These are phyloP conservation scores for Pyrenochaeta sp. DNA, from an alignment of 2,329 filamentous ascomycete species.

Conservation along the genomic window DNA sequence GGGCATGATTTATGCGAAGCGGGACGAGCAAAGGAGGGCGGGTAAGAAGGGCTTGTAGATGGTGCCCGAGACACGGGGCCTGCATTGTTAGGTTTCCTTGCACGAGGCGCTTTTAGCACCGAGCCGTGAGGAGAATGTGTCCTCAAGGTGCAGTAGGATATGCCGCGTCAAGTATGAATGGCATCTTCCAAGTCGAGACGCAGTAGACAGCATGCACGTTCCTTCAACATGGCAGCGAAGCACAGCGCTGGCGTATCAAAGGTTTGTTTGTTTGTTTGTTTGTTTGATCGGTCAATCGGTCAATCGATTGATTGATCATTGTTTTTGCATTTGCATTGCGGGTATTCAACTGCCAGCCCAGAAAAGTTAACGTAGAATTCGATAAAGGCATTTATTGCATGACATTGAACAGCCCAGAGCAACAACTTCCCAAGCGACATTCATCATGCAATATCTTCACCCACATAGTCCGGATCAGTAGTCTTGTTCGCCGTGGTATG, in stretches of 20 bases:
- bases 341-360: conserved; percentile 20
- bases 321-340: too few species aligned
- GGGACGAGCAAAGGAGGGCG: conserved; percentile 62
- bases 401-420: conserved; percentile 18
- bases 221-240: conserved; percentile 19
- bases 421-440: conserved; percentile 21
- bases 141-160: not conserved
- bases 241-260: conserved; percentile 15
- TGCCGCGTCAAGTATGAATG: not conserved
- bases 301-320: too few species aligned
- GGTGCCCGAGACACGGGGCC: not conserved
- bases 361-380: conserved; percentile 1
- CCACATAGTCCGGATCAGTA: too few species aligned
- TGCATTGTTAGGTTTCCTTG: not conserved
- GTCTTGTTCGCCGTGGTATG: too few species aligned
- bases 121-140: not conserved
- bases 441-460: too few species aligned
- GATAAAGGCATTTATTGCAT: conserved; percentile 4
- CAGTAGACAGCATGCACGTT: conserved; percentile 4
- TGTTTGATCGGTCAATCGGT: too few species aligned
- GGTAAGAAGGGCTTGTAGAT: conserved; percentile 45
- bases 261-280: conserved; percentile 4
- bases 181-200: too few species aligned
- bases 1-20: conserved; percentile 87
- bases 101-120: not conserved